Conservation (phyloP, 768 basidiomycete species). For the Boletus tomentosulus region DNA sequence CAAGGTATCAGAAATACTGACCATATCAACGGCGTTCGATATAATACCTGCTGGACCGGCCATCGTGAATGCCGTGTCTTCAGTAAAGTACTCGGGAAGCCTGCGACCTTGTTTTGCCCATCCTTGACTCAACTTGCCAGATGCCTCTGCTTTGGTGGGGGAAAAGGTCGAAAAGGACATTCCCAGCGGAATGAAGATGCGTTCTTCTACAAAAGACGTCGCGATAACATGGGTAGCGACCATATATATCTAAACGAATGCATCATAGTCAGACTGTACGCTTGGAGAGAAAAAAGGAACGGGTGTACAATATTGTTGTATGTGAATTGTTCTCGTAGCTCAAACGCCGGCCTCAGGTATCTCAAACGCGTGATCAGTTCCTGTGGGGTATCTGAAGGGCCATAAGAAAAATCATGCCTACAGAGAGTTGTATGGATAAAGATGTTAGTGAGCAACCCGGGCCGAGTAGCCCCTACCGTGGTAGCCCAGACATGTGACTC, state of each 20-base stretch:
- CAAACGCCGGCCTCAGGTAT: conserved; percentile 30
- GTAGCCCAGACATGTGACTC: conserved; percentile 39
- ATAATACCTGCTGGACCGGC: conserved; percentile 44
- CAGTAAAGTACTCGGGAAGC: conserved; percentile 31
- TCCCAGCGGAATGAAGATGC: conserved; percentile 37
- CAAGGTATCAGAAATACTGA: conserved; percentile 11
- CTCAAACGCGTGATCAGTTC: conserved; percentile 24
- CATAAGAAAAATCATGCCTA: conserved; percentile 35
- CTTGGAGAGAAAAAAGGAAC: neutral
- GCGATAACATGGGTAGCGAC: conserved; percentile 32
- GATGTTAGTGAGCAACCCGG: neutral
- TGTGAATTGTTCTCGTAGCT: conserved; percentile 34
- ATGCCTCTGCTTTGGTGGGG: conserved; percentile 26
- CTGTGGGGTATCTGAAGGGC: conserved; percentile 23
- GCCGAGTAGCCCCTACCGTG: conserved; percentile 22
- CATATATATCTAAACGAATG: conserved; percentile 37
- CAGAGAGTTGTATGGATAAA: neutral
- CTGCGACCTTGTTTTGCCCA: conserved; percentile 33
- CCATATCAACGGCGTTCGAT: conserved; percentile 41
- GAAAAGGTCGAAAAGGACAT: conserved; percentile 42
- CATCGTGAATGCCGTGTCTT: conserved; percentile 19
- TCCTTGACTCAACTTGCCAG: conserved; percentile 32
- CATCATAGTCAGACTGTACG: too few species aligned
- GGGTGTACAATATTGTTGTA: conserved; percentile 37
- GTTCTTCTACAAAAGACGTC: conserved; percentile 37